Evolutionary conservation across 345 rosid species (phyloP).

Genomic region (Populus pruinosa): DNA sequence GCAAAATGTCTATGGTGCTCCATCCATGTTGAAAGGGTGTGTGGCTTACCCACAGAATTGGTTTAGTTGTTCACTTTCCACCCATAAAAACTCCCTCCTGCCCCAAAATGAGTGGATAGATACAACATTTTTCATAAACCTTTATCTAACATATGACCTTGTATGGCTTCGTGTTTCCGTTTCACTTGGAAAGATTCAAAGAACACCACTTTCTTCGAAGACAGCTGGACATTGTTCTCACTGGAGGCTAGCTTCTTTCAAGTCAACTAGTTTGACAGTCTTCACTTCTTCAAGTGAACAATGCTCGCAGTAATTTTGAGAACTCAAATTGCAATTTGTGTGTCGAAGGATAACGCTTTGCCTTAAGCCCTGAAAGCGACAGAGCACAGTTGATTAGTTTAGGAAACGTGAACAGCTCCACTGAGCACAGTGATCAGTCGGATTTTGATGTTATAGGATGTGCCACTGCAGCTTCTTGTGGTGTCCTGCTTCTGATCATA

Average conservation of each 20-base stretch:
- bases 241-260: not conserved
- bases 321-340: not conserved
- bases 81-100: not conserved
- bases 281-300: not conserved
- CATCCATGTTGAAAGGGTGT: not conserved
- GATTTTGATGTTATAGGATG: not conserved
- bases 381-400: too few species aligned
- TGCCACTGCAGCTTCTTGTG: not conserved
- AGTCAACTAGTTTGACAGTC: not conserved
- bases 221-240: not conserved
- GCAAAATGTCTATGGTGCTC: not conserved
- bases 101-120: not conserved
- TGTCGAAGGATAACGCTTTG: not conserved
- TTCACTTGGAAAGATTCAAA: not conserved
- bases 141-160: not conserved
- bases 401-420: too few species aligned
- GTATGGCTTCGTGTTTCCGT: not conserved
- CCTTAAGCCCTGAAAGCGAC: not conserved
- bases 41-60: not conserved
- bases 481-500: not conserved
- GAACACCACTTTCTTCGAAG: not conserved
- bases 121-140: not conserved
- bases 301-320: not conserved
- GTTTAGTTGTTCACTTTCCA: not conserved
- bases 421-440: not conserved